Base-by-base conservation (phyloP, 2,329 filamentous ascomycete genomes). In the Penicillium decumbens region DNA sequence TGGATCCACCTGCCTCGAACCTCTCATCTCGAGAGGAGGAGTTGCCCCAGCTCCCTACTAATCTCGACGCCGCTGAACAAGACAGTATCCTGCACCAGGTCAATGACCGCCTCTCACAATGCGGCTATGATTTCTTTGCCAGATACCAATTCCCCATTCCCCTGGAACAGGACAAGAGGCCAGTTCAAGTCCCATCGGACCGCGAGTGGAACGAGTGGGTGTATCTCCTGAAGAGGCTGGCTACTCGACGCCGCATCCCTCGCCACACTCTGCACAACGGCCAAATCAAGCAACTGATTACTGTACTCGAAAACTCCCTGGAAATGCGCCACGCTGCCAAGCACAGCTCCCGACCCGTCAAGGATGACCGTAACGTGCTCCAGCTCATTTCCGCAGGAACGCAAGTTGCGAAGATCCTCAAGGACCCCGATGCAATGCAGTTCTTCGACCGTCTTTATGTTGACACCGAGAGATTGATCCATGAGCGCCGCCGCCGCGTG, bases 131-230 rank as follows among this genome's bases (percentile, higher is more conserved):
- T 72, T 95, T 95, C 71, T 85, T 95, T 62, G 89, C 89, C 61
- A 90, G 89, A 71, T 93, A 93, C 68, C 88, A 92, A 71, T 95
- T 95, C 66, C 89, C 89, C 10, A 90, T 95, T 59, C 89, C 89
- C 9, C 72, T 93, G 62, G 88, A 89, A 49, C 81, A 87, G 68
- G 87, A 92, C 68, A 90, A 90, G 80, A 81, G 88, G 59, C 85
- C 85, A 49, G 80, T 91, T 45, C 83, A 87, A 66, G 76, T 83
- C 40, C 83, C 88, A 28, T 83, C 84, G 63, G 88, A 91, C 71
- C 80, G 88, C 54, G 89, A 93, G 69, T 95, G 89, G 89, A 92
- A 88, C 40, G 89, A 95, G 72, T 95, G 89, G 89, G 89, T 92
- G 48, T 89, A 91, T 69, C 80, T 95, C 50, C 77, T 95, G 59